Evolutionary conservation across 2,329 filamentous ascomycete genomes (phyloP), one percentile per base, ranked within the genome.

Genomic region (Rhytidhysteron rufulum): DNA sequence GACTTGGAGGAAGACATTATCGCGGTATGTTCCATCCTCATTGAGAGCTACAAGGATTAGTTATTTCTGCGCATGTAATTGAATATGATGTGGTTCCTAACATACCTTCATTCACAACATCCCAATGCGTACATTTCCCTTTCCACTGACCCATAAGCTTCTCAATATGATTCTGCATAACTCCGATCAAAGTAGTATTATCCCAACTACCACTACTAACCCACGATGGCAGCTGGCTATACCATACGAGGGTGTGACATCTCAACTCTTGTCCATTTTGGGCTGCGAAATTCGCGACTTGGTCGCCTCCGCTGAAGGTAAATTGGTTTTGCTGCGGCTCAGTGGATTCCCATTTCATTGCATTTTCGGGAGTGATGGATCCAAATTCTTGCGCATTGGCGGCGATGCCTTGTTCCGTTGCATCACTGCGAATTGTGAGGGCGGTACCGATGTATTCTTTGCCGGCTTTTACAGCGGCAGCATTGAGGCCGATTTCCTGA

Each of bases 1-100:
- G 22, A 73, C 70, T 27, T 69, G 62, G 57, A 72, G 73, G 59
- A 80, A 83, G 48, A 80, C 71, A 42, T 66, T 71, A 47, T 69
- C 53, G 40, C 77, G 66, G 63, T 69, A 77, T 15, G 67, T 71
- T 9, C 77, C 78, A 44, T 76, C 72, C n/a, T 82, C 79, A 38
- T 74, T 71, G n/a, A 80, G 66, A 2, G 73, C 75, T 68, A n/a
- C n/a, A n/a, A n/a, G n/a, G n/a, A n/a, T n/a, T n/a, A n/a, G n/a
- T n/a, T n/a, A n/a, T n/a, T n/a, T n/a, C n/a, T n/a, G n/a, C n/a
- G n/a, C n/a, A n/a, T n/a, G n/a, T n/a, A n/a, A n/a, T n/a, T n/a
- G n/a, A n/a, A n/a, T n/a, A n/a, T n/a, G n/a, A n/a, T n/a, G n/a
- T n/a, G n/a, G n/a, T n/a, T n/a, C n/a, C n/a, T n/a, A n/a, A n/a